phyloP scores from a whole-genome alignment of 345 rosid genomes.

The Boechera divaricarpa region DNA sequence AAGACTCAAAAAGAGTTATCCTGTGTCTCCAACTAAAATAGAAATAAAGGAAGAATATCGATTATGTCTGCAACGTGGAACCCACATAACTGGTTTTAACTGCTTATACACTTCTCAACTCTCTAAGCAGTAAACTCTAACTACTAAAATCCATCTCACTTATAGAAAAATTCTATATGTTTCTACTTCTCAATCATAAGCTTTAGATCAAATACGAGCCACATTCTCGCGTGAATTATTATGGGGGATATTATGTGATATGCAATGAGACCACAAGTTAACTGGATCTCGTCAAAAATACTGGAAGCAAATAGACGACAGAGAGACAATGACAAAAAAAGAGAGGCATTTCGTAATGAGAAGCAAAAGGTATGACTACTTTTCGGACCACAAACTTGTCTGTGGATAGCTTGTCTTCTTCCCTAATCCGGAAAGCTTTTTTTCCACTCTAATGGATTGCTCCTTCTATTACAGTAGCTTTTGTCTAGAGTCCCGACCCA shows the following conservation, averaged over 20 bases:
- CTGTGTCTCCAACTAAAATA: constrained; percentile 44
- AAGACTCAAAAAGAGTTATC: constrained; percentile 35
- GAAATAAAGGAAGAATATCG: constrained; percentile 41
- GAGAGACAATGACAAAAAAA: constrained; percentile 39
- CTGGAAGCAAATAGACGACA: constrained; percentile 39
- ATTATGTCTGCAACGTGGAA: constrained; percentile 40
- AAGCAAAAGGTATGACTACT: constrained; percentile 21
- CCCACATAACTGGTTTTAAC: constrained; percentile 44
- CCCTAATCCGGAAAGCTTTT: constrained; percentile 24
- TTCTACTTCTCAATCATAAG: constrained; percentile 30
- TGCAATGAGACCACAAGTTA: constrained; percentile 37
- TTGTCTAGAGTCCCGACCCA: constrained; percentile 38
- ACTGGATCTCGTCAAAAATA: constrained; percentile 14
- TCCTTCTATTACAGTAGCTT: constrained; percentile 38
- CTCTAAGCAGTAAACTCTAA: constrained; percentile 37
- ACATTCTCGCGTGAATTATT: constrained; percentile 20
- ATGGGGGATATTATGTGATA: constrained; percentile 27
- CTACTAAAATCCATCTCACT: constrained; percentile 38
- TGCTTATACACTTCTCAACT: constrained; percentile 40
- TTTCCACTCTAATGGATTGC: constrained; percentile 27
- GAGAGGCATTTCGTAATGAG: constrained; percentile 18
- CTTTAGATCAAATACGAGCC: constrained; percentile 26
- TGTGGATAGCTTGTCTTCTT: constrained; percentile 40
- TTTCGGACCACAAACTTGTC: constrained; percentile 43
- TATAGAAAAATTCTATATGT: constrained; percentile 13